Base-by-base conservation (phyloP, 805 yeast genomes). In the Wickerhamiella kazuoi region DNA sequence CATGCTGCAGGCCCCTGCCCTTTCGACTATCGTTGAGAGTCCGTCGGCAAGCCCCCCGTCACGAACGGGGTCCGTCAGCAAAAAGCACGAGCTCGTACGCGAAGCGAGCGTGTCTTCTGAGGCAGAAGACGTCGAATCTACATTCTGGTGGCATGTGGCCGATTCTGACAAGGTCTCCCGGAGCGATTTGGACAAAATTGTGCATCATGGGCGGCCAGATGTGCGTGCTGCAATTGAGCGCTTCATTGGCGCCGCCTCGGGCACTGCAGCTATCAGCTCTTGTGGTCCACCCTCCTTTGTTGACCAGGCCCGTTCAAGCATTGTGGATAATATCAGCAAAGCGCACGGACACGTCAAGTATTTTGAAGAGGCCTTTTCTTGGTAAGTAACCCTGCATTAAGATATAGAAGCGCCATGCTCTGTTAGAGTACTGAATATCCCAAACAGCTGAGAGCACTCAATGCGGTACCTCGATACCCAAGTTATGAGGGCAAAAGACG, bases 271-370 rank as follows among this genome's bases (percentile, higher is more conserved):
- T 0, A 62, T 75, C 34, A 60, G 72, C 24, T 62, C 71, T 1
- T 75, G 81, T 59, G 81, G 81, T 3, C 77, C 74, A 33, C 67
- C 74, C 28, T 42, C 51, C 14, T 68, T 73, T 62, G 73, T 66
- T 41, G 86, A 78, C 50, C 60, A 57, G 2, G 44, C 74, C 20
- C 65, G 84, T 48, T 55, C 61, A n/a, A 45, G 47, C 2, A 42
- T 65, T 17, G 50, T 60, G 15, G 19, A 50, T 3, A 44, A 42
- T 47, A 57, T 37, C 32, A 42, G 34, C 37, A 48, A 11, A 21
- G 42, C 39, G 36, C 49, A 20, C 48, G 58, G 37, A 37, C 44
- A 50, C 6, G 52, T 57, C 1, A 60, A 56, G 36, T 58, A 55
- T 35, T 58, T 50, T 36, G 62, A 57, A 42, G 62, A 58, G 40